Conservation (phyloP, 2,329 filamentous ascomycete genomes). For the Aspergillus glaucus region DNA sequence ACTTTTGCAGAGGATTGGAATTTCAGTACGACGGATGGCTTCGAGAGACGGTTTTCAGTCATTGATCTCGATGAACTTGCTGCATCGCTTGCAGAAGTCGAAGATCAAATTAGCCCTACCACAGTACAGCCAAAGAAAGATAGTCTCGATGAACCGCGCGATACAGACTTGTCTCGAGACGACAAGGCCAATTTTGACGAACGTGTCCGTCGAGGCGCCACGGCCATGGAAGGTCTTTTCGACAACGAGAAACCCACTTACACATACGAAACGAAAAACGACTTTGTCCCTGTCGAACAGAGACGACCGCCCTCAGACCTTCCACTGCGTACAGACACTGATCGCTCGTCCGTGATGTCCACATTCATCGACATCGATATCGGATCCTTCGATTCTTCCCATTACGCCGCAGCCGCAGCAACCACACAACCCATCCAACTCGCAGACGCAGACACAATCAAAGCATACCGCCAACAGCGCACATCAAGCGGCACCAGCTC, state of each 20-base stretch:
- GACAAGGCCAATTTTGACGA: conserved; percentile 52
- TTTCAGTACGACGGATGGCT: conserved; percentile 58
- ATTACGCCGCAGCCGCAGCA: conserved; percentile 48
- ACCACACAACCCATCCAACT: conserved; percentile 47
- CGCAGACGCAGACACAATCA: conserved; percentile 50
- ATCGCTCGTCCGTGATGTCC: conserved; percentile 43
- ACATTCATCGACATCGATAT: conserved; percentile 53
- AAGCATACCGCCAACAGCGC: conserved; percentile 44
- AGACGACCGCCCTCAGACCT: conserved; percentile 48
- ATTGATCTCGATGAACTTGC: conserved; percentile 41
- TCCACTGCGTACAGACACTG: conserved; percentile 43
- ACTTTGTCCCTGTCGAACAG: conserved; percentile 40
- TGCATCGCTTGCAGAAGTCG: conserved; percentile 41
- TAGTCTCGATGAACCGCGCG: conserved; percentile 20
- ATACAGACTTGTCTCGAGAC: conserved; percentile 33
- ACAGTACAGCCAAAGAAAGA: conserved; percentile 19
- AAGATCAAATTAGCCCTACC: conserved; percentile 34
- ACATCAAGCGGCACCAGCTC: conserved; percentile 32
- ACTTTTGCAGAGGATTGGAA: conserved; percentile 53
- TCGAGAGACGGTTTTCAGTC: conserved; percentile 48
- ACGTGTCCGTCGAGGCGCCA: conserved; percentile 51
- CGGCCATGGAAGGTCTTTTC: conserved; percentile 53
- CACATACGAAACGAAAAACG: conserved; percentile 50
- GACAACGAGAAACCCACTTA: conserved; percentile 52
- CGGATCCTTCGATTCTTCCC: conserved; percentile 43